These are phyloP conservation scores for Arabis alpina DNA, from an alignment of 345 rosid genomes.

Conservation along the genomic window DNA sequence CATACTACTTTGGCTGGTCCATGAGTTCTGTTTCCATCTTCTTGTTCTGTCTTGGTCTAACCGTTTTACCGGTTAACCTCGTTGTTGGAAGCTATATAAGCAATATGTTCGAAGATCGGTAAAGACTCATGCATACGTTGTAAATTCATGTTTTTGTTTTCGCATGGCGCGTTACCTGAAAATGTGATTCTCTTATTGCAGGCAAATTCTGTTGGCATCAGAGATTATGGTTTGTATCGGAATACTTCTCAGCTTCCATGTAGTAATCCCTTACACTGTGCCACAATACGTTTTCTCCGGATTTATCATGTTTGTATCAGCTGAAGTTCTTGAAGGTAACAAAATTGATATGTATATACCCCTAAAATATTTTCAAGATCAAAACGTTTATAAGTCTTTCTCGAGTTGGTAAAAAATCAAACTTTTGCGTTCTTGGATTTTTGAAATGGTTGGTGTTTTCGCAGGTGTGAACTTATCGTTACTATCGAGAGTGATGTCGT, in stretches of 20 bases:
- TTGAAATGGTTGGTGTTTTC: neutral
- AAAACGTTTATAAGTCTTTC: too few relatives aligned
- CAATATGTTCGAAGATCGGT: conserved; percentile 98
- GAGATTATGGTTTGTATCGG: conserved; percentile 86
- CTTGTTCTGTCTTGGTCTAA: conserved; percentile 85
- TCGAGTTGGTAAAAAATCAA: too few relatives aligned
- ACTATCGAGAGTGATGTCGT: conserved; percentile 92
- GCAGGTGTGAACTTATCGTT: conserved; percentile 90
- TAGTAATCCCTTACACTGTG: conserved; percentile 63
- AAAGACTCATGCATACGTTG: neutral
- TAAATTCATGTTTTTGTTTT: neutral
- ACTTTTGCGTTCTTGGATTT: too few relatives aligned
- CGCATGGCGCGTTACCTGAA: neutral
- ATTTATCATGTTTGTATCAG: conserved; percentile 84
- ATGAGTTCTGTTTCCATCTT: conserved; percentile 80
- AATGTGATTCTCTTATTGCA: conserved; percentile 41
- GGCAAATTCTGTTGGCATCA: conserved; percentile 90
- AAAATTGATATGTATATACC: neutral
- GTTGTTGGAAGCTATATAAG: conserved; percentile 89
- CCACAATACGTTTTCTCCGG: conserved; percentile 91
- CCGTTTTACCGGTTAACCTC: conserved; percentile 91
- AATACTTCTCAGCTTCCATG: conserved; percentile 79
- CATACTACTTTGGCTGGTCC: conserved; percentile 84
- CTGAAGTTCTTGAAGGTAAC: conserved; percentile 97
- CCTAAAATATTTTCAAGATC: neutral